These are phyloP conservation scores for Diutina mesorugosa DNA, from an alignment of 1,139 yeast genomes.

Conservation along the genomic window DNA sequence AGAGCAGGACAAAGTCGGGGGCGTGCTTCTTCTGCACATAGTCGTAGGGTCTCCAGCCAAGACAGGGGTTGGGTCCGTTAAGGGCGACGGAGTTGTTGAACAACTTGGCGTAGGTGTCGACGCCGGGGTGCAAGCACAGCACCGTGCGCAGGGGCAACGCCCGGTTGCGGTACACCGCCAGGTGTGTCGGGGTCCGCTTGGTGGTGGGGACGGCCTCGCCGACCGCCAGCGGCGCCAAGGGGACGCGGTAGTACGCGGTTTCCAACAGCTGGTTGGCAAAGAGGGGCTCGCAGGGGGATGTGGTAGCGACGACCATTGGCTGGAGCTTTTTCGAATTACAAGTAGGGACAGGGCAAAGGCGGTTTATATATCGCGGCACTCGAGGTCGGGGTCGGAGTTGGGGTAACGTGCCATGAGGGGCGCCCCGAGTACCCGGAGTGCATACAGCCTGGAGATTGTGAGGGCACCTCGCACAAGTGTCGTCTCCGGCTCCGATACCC, in stretches of 20 bases:
- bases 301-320: background rate
- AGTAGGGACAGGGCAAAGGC: background rate
- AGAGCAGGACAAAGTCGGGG: background rate
- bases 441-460: background rate
- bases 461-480: background rate
- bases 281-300: background rate
- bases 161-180: slow-evolving; percentile 1
- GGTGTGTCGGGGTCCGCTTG: background rate
- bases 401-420: background rate
- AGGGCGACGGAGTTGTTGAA: slow-evolving; percentile 1
- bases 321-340: too few relatives aligned
- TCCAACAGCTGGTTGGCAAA: slow-evolving; percentile 1
- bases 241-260: slow-evolving; percentile 1
- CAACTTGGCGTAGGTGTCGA: background rate
- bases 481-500: background rate
- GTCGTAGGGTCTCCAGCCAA: slow-evolving; percentile 1
- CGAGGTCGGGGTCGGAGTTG: background rate
- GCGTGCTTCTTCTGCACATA: background rate
- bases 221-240: background rate
- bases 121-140: background rate
- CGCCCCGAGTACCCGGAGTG: too few relatives aligned
- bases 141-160: background rate
- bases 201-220: background rate
- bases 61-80: slow-evolving; percentile 1
- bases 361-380: background rate